These are phyloP conservation scores for Fusarium piperis DNA, from an alignment of 2,329 filamentous ascomycete genomes.

Conservation along the genomic window DNA sequence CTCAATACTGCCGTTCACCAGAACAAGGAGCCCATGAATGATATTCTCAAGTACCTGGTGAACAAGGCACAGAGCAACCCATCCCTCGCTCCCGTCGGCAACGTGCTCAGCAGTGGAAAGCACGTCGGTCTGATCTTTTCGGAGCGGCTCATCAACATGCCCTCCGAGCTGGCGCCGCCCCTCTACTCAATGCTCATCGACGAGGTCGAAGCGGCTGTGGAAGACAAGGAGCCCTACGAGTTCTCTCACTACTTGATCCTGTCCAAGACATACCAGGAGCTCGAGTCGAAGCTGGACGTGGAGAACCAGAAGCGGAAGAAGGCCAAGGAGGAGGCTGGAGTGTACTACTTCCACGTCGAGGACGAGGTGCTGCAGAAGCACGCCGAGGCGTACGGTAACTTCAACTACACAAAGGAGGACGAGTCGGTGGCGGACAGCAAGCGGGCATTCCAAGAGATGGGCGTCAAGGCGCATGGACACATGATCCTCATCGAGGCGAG, in stretches of 20 bases:
- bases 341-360: constrained; percentile 95
- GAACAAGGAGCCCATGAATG: constrained; percentile 76
- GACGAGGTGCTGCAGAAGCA: constrained; percentile 88
- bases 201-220: constrained; percentile 87
- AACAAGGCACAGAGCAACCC: constrained; percentile 63
- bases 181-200: constrained; percentile 95
- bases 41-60: constrained; percentile 76
- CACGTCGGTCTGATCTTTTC: constrained; percentile 89
- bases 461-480: constrained; percentile 84
- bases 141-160: constrained; percentile 95
- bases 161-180: constrained; percentile 89
- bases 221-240: constrained; percentile 90
- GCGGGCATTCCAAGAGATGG: constrained; percentile 92
- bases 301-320: constrained; percentile 72
- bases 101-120: constrained; percentile 62
- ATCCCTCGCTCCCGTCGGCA: constrained; percentile 64
- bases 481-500: constrained; percentile 85
- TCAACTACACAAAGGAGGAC: constrained; percentile 82
- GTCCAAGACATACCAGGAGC: constrained; percentile 91
- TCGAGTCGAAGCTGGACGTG: constrained; percentile 80
- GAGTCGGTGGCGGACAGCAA: constrained; percentile 90
- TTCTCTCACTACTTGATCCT: constrained; percentile 94
- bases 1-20: constrained; percentile 84
- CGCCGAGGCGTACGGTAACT: constrained; percentile 75
- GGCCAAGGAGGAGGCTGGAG: constrained; percentile 66